phyloP scores from a whole-genome alignment of 2,329 filamentous ascomycete genomes.

The Botryotinia calthae region DNA sequence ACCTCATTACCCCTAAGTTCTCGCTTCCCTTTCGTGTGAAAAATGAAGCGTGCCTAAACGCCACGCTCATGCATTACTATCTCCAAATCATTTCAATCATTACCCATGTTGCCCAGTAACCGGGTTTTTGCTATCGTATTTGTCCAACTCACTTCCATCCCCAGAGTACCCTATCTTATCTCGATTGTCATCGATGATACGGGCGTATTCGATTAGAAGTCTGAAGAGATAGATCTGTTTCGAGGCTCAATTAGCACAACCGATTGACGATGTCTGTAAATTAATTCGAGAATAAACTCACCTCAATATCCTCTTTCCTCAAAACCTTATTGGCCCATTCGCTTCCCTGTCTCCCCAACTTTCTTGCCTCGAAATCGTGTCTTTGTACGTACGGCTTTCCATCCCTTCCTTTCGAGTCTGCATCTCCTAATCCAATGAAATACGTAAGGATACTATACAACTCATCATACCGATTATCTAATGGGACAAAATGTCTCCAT shows the following conservation, averaged over 20 bases:
- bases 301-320: constrained; percentile 69
- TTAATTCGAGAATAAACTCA: constrained; percentile 43
- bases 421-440: constrained; percentile 59
- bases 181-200: constrained; percentile 41
- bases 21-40: background rate
- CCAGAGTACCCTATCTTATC: constrained; percentile 39
- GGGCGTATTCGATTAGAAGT: constrained; percentile 62
- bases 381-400: constrained; percentile 42
- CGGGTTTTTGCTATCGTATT: constrained; percentile 33
- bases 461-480: constrained; percentile 72
- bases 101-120: constrained; percentile 24
- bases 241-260: constrained; percentile 17
- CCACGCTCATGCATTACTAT: background rate
- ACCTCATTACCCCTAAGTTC: background rate
- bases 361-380: constrained; percentile 57
- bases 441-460: constrained; percentile 73
- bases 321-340: constrained; percentile 71
- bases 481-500: constrained; percentile 79
- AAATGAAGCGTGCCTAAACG: background rate
- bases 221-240: constrained; percentile 58
- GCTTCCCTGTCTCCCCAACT: constrained; percentile 63
- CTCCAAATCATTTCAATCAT: background rate
- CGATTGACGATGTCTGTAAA: background rate
- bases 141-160: constrained; percentile 38
- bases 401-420: constrained; percentile 50